phyloP scores from a whole-genome alignment of 495 filamentous ascomycete species.

The Talaromyces adpressus region DNA sequence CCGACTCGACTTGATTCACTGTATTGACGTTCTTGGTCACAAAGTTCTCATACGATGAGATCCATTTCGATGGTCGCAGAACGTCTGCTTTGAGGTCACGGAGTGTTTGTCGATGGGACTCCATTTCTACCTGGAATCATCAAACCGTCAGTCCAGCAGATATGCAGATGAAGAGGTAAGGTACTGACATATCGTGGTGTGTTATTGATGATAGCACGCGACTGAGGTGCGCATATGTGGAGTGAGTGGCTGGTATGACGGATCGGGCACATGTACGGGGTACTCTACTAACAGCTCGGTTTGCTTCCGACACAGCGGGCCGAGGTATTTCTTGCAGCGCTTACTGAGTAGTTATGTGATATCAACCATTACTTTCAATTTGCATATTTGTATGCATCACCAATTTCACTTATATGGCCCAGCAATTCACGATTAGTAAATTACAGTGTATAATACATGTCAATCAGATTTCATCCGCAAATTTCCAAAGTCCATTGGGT shows the following conservation, averaged over 20 bases:
- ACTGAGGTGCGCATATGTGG: neutral
- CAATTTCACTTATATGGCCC: neutral
- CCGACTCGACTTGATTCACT: conserved; percentile 88
- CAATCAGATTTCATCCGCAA: conserved; percentile 57
- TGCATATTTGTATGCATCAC: neutral
- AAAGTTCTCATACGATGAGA: conserved; percentile 79
- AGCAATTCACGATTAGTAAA: neutral
- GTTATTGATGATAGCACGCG: neutral
- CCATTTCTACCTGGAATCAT: conserved; percentile 18
- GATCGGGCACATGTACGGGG: neutral
- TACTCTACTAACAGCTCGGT: neutral
- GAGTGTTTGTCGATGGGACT: conserved; percentile 23
- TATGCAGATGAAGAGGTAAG: neutral
- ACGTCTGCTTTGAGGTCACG: conserved; percentile 26
- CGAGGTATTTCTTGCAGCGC: neutral
- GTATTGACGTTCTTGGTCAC: conserved; percentile 90
- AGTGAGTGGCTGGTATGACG: conserved; percentile 4
- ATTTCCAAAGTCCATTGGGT: conserved; percentile 64
- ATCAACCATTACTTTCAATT: no score
- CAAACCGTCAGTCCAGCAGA: neutral
- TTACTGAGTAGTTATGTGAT: no score
- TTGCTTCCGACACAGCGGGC: neutral
- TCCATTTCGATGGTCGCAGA: conserved; percentile 63
- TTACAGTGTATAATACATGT: neutral
- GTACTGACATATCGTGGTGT: neutral